Evolutionary conservation across 805 yeast genomes (phyloP), one percentile per base, ranked within the genome.

Genomic region (Saccharomycopsis fodiens): DNA sequence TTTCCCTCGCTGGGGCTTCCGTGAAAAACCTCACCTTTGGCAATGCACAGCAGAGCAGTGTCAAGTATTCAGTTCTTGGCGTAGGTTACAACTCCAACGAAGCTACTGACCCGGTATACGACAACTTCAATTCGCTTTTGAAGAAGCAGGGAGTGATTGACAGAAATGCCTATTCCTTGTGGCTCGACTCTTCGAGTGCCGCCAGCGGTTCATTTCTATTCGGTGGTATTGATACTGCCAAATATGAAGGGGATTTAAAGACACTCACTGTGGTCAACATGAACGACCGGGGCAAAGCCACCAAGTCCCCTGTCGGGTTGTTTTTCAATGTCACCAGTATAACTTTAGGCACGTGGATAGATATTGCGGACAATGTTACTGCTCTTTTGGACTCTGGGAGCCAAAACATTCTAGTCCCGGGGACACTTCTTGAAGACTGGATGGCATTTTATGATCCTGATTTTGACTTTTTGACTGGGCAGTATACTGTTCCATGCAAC

Each of bases 201-300:
- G 13, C 25, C 13, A 51, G 64, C 1, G 89, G 87, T 4, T 62
- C 70, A 12, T 66, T 83, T 16, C 59, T 83, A 39, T 84, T 83
- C 64, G 91, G 93, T 39, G 93, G 81, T 25, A 70, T 79, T 19
- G 91, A 83, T 56, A 73, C 71, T 47, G 71, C 76, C 34, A 82
- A 81, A 61, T 80, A 74, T 58, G 42, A 61, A 0, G 87, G 85
- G 12, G 52, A 60, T 23, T 59, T 80, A 39, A 59, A 67, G 29
- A 61, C 75, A 1, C 57, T 81, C 6, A 80, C 82, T 27, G 53
- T 78, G 36, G 64, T 76, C 48, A 77, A 78, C 57, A 59, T 70
- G 8, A 56, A 60, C 16, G 71, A 34, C 17, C 19, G 16, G 3
- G 32, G 27, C 19, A 35, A 36, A 5, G 39, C 53, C 1, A 71